Conservation (phyloP, 2,329 filamentous ascomycete species). For the Colletotrichum lentis region DNA sequence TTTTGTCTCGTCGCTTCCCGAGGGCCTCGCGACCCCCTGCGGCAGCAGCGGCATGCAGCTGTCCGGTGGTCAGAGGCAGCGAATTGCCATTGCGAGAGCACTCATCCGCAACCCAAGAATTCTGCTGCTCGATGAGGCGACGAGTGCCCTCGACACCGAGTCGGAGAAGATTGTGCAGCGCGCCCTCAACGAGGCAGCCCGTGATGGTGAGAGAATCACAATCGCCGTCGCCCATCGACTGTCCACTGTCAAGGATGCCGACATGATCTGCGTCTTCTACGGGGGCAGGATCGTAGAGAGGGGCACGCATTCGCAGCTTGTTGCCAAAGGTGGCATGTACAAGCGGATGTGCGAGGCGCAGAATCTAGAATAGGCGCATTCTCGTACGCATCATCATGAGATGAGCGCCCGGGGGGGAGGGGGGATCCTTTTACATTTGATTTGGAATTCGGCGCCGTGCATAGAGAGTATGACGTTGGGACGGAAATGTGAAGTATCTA, state of each 20-base stretch:
- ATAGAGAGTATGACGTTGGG: constrained; percentile 2
- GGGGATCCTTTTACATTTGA: background rate
- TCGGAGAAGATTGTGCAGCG: constrained; percentile 71
- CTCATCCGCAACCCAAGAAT: constrained; percentile 73
- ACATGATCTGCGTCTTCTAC: constrained; percentile 69
- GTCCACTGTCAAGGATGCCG: constrained; percentile 64
- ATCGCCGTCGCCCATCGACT: constrained; percentile 72
- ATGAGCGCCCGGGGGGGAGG: too few species aligned
- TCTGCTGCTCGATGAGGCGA: constrained; percentile 78
- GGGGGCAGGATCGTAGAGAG: constrained; percentile 64
- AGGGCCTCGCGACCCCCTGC: constrained; percentile 68
- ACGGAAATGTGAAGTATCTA: background rate
- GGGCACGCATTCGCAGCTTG: constrained; percentile 68
- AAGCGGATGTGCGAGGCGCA: constrained; percentile 62
- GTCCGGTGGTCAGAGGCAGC: constrained; percentile 77
- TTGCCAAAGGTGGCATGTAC: constrained; percentile 58
- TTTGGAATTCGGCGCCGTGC: background rate
- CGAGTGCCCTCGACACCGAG: constrained; percentile 68
- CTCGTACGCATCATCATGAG: background rate
- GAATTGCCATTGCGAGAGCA: constrained; percentile 75
- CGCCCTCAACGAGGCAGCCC: constrained; percentile 57
- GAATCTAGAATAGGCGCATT: constrained; percentile 47
- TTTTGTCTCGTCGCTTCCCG: constrained; percentile 50
- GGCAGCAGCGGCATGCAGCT: constrained; percentile 74
- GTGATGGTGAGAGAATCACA: constrained; percentile 56